phyloP scores from a whole-genome alignment of 768 basidiomycete species.

The Leccinellum albellum region DNA sequence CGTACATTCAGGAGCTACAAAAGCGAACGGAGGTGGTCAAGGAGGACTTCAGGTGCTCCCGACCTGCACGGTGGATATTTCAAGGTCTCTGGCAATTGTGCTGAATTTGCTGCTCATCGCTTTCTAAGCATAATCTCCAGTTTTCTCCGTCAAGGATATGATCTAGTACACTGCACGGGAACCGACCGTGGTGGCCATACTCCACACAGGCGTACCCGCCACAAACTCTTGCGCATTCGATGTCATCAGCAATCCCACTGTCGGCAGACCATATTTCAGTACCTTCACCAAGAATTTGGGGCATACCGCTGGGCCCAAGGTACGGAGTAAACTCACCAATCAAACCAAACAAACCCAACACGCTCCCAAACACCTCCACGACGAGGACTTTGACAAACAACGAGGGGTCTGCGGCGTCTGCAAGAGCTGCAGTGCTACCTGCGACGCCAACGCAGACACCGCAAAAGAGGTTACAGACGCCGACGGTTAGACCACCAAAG shows the following conservation, averaged over 20 bases:
- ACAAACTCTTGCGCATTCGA: slow-evolving; percentile 59
- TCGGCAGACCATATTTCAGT: not conserved
- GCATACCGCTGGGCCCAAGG: not conserved
- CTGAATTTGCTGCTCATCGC: not conserved
- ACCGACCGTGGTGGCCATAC: slow-evolving; percentile 26
- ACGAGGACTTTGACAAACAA: slow-evolving; percentile 96
- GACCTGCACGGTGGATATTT: not conserved
- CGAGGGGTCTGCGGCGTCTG: slow-evolving; percentile 92
- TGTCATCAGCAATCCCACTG: slow-evolving; percentile 82
- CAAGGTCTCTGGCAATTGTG: not conserved
- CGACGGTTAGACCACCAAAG: slow-evolving; percentile 96
- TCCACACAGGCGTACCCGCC: slow-evolving; percentile 32
- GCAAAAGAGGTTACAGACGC: slow-evolving; percentile 90
- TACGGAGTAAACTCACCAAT: slow-evolving; percentile 59
- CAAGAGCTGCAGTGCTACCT: slow-evolving; percentile 90
- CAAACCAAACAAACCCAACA: slow-evolving; percentile 88
- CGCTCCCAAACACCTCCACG: slow-evolving; percentile 91
- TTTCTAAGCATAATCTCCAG: not conserved
- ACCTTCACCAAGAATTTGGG: not conserved
- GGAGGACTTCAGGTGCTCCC: not conserved
- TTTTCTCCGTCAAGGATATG: not conserved
- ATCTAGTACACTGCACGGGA: slow-evolving; percentile 34
- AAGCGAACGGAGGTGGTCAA: not conserved
- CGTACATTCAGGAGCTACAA: not conserved
- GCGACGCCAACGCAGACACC: slow-evolving; percentile 93